phyloP scores from a whole-genome alignment of 176 grass and related monocot genomes.

The Alloteropsis semialata region DNA sequence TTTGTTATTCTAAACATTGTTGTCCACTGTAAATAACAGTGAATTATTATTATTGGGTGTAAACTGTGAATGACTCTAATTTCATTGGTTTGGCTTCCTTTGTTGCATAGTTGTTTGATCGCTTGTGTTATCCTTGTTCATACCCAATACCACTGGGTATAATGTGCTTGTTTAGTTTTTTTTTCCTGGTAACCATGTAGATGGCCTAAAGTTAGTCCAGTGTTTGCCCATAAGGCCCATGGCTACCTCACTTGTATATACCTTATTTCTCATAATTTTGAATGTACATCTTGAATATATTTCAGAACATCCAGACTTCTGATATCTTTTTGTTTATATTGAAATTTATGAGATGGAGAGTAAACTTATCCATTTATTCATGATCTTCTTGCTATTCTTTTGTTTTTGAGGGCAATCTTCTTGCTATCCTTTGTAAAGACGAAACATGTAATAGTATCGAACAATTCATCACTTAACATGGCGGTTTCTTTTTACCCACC shows the following conservation, averaged over 20 bases:
- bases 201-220: background rate
- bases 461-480: background rate
- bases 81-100: background rate
- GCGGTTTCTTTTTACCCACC: background rate
- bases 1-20: background rate
- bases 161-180: background rate
- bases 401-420: background rate
- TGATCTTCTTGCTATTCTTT: background rate
- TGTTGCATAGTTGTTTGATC: background rate
- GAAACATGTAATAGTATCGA: background rate
- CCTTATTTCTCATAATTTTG: background rate
- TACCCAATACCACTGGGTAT: background rate
- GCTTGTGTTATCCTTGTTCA: background rate
- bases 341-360: background rate
- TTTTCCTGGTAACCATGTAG: background rate
- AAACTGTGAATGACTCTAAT: background rate
- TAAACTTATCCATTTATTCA: conserved; percentile 1
- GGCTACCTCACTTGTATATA: background rate
- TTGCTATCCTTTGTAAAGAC: background rate
- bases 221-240: background rate
- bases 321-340: conserved; percentile 6
- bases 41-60: background rate
- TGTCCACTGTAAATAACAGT: background rate
- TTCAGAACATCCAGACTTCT: background rate
- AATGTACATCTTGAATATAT: background rate